Base-by-base conservation (phyloP, 2,329 filamentous ascomycete species). In the Fusarium drepaniforme region DNA sequence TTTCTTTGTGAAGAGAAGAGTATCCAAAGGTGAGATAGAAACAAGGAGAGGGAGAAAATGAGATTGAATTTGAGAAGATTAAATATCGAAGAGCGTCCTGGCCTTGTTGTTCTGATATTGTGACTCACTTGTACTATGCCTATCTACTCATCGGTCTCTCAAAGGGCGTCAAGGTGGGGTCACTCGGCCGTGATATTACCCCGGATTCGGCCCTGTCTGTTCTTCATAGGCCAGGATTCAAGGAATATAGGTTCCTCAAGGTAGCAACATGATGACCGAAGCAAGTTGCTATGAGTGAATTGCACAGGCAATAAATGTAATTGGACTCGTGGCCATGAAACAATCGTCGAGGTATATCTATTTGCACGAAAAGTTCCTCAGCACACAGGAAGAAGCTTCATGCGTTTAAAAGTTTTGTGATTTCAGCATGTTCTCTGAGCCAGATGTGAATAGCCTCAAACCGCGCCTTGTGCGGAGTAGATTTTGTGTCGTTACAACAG, bases 181-280 rank as follows among this genome's bases (percentile, higher is more conserved):
- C 56, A 40, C 40, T 51, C 59, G 49, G 37, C 46, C 46, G 37
- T 51, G 46, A 37, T 25, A 33, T 44, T 61, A 25, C 23, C 37
- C 37, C 25, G 38, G 38, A 18, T n/a, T 30, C 40, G 25, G 15
- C 23, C 4, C 25, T 2, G 21, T 8, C 18, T 21, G 38, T 16
- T 35, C 18, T 23, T 21, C 33, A 18, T 6, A 35, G 30, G 35
- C 15, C 23, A 96, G 78, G 87, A 81, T n/a, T 72, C 79, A 0
- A 75, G 78, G 15, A 81, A 76, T 12, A 28, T 18, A 28, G 25
- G 15, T 18, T 16, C 25, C 3, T 28, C 23, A 28, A 49, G 5
- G 44, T 18, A 11, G 79, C 85, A 4, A 89, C 85, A 77, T 73
- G 88, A 70, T 88, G 16, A 30, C 15, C 16, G 28, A 57, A 35